Evolutionary conservation across 495 filamentous ascomycete species (phyloP).

Genomic region (Penicillium salamii): DNA sequence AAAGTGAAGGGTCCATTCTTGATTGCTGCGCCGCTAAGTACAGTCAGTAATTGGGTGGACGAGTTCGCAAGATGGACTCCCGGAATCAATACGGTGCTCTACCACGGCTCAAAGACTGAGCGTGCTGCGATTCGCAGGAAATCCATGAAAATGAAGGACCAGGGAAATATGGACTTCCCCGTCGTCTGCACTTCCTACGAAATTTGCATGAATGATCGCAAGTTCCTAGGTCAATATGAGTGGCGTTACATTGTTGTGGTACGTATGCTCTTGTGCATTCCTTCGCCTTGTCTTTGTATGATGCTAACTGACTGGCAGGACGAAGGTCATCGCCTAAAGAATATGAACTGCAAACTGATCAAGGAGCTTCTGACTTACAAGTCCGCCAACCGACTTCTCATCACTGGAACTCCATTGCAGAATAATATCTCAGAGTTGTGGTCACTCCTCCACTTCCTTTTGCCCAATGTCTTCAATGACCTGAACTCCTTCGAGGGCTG

Average conservation of each 20-base stretch:
- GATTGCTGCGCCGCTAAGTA: constrained; percentile 86
- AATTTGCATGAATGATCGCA: constrained; percentile 88
- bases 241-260: constrained; percentile 98
- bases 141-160: constrained; percentile 56
- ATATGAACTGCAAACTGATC: constrained; percentile 90
- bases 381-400: constrained; percentile 84
- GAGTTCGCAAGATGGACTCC: constrained; percentile 92
- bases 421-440: constrained; percentile 95
- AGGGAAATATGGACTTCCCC: constrained; percentile 69
- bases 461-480: constrained; percentile 88
- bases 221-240: constrained; percentile 71
- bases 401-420: constrained; percentile 92
- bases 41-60: constrained; percentile 93
- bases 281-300: not conserved
- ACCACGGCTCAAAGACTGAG: constrained; percentile 77
- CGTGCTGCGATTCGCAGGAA: constrained; percentile 67
- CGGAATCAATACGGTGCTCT: constrained; percentile 78
- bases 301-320: constrained; percentile 50
- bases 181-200: constrained; percentile 93
- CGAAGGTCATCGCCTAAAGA: constrained; percentile 96
- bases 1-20: constrained; percentile 85
- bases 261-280: too few species aligned
- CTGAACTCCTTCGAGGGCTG: constrained; percentile 86
- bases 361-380: constrained; percentile 81
- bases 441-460: constrained; percentile 90